These are phyloP conservation scores for Phytomonas sp. DNA, from an alignment of 208 protist genomes.

Conservation along the genomic window DNA sequence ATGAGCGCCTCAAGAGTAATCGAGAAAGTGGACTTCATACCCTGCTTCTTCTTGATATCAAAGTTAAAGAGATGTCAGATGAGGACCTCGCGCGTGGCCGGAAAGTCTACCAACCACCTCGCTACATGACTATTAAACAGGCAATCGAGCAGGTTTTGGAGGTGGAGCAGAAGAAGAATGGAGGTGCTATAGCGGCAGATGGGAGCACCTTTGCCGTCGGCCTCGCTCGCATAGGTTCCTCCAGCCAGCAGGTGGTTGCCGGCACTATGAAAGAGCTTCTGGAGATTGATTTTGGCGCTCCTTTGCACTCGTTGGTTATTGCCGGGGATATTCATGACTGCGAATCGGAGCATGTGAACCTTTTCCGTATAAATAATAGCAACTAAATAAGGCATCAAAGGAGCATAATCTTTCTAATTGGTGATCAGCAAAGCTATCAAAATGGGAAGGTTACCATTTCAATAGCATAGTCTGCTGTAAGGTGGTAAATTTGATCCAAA, in stretches of 20 bases:
- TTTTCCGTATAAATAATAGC: conserved; percentile 14
- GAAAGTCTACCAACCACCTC: conserved; percentile 96
- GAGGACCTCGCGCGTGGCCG: conserved; percentile 93
- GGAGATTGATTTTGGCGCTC: conserved; percentile 93
- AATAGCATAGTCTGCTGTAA: neutral
- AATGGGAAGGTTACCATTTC: neutral
- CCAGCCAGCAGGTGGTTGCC: conserved; percentile 88
- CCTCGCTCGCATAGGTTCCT: conserved; percentile 93
- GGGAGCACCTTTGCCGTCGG: conserved; percentile 88
- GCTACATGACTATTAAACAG: conserved; percentile 98
- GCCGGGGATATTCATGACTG: conserved; percentile 91
- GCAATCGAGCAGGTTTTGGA: conserved; percentile 94
- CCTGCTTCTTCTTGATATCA: conserved; percentile 98
- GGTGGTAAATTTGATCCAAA: no score
- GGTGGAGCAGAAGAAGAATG: conserved; percentile 78
- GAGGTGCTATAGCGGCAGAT: conserved; percentile 65
- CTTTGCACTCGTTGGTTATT: conserved; percentile 97
- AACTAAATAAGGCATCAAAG: neutral
- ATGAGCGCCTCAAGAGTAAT: conserved; percentile 94
- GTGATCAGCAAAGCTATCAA: neutral
- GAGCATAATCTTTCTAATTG: neutral
- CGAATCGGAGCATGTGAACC: conserved; percentile 85
- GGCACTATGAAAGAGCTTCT: conserved; percentile 91
- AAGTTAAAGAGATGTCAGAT: conserved; percentile 97
- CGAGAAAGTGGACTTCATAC: conserved; percentile 92